Evolutionary conservation across 2,329 filamentous ascomycete genomes (phyloP).

Genomic region (Aspergillus sp.): DNA sequence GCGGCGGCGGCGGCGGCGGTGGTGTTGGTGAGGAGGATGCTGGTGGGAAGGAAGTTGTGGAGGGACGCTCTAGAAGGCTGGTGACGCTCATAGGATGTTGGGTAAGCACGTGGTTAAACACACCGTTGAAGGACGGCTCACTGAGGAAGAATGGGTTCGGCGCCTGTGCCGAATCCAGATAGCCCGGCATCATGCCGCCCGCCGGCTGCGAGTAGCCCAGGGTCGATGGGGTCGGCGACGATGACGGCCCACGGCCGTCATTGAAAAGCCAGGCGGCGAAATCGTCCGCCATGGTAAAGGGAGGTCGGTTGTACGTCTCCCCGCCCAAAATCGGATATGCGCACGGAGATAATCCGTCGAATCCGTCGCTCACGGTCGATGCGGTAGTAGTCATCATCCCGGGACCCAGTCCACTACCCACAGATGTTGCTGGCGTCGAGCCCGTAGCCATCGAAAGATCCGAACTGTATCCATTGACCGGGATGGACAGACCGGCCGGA

Average conservation of each 20-base stretch:
- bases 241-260: slow-evolving; percentile 43
- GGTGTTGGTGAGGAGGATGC: slow-evolving; percentile 64
- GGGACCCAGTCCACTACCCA: slow-evolving; percentile 15
- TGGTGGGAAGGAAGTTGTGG: slow-evolving; percentile 41
- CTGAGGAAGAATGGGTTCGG: slow-evolving; percentile 45
- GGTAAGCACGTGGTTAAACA: slow-evolving; percentile 42
- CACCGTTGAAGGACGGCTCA: slow-evolving; percentile 42
- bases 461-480: slow-evolving; percentile 12
- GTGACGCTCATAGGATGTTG: slow-evolving; percentile 86
- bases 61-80: slow-evolving; percentile 50
- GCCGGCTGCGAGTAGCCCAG: slow-evolving; percentile 37
- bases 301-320: slow-evolving; percentile 75
- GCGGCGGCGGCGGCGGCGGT: slow-evolving; percentile 35
- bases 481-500: slow-evolving; percentile 9
- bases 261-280: slow-evolving; percentile 82
- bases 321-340: slow-evolving; percentile 79
- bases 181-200: slow-evolving; percentile 34
- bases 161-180: slow-evolving; percentile 36
- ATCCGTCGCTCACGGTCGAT: slow-evolving; percentile 18
- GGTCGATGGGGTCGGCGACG: slow-evolving; percentile 33
- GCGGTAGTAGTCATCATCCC: slow-evolving; percentile 16
- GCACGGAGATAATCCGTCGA: slow-evolving; percentile 32
- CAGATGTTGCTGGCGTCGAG: slow-evolving; percentile 18
- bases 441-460: slow-evolving; percentile 14
- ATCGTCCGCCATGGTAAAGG: slow-evolving; percentile 79